Conservation (phyloP, 352 stramenopile species). For the Globisporangium polare region DNA sequence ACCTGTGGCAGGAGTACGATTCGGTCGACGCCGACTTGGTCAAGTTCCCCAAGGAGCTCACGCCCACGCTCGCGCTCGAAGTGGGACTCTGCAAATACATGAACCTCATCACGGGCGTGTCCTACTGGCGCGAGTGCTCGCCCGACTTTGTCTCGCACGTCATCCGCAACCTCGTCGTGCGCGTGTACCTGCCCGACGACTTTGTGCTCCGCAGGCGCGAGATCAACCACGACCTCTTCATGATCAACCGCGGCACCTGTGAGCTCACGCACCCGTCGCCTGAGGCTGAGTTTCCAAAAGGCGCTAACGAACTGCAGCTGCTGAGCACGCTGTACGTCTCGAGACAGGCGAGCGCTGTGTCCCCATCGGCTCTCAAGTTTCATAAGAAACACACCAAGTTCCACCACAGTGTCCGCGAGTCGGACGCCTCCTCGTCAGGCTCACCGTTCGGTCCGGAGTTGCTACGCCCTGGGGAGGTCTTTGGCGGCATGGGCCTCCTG, state of each 20-base stretch:
- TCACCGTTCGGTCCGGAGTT: background rate
- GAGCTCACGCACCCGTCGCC: constrained; percentile 13
- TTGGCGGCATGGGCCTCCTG: constrained; percentile 48
- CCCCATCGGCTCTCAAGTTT: too few relatives aligned
- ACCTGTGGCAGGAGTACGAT: constrained; percentile 43
- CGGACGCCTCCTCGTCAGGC: background rate
- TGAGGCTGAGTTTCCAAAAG: background rate
- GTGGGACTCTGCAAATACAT: constrained; percentile 35
- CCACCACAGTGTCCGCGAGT: background rate
- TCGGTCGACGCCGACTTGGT: constrained; percentile 28
- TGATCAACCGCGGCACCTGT: constrained; percentile 34
- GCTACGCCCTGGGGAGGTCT: constrained; percentile 30
- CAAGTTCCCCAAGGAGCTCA: constrained; percentile 36
- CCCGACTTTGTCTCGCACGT: constrained; percentile 44
- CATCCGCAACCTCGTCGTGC: constrained; percentile 23
- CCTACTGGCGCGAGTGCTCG: constrained; percentile 32
- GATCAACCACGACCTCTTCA: constrained; percentile 32
- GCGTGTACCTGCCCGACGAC: constrained; percentile 44
- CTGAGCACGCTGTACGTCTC: too few relatives aligned
- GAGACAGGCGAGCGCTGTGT: too few relatives aligned
- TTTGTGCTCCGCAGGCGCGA: constrained; percentile 36
- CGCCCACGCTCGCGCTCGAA: constrained; percentile 34
- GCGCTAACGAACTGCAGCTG: too few relatives aligned
- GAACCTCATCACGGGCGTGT: constrained; percentile 30
- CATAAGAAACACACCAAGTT: background rate